Conservation (phyloP, 495 filamentous ascomycete genomes). For the Filosporella fistucella region DNA sequence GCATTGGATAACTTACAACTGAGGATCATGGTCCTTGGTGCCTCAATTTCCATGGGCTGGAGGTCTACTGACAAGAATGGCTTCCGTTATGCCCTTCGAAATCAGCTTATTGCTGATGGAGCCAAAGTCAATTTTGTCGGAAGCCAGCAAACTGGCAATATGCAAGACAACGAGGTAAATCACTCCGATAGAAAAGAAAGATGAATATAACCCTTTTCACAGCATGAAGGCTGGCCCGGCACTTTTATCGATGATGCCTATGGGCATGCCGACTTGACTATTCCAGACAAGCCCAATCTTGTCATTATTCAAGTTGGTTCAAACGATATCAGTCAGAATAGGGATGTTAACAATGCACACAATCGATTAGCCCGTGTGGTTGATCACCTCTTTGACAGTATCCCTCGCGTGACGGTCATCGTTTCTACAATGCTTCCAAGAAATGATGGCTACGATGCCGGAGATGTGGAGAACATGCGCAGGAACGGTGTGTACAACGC, state of each 20-base stretch:
- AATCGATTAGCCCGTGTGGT: conserved; percentile 28
- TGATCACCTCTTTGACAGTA: conserved; percentile 27
- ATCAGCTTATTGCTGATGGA: conserved; percentile 29
- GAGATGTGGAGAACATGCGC: no score
- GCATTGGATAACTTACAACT: conserved; percentile 14
- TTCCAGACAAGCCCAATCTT: conserved; percentile 33
- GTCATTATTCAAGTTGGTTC: conserved; percentile 38
- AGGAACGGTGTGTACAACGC: background rate
- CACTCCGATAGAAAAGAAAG: no score
- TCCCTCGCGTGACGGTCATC: conserved; percentile 34
- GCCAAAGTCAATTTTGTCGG: conserved; percentile 26
- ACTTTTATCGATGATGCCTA: conserved; percentile 28
- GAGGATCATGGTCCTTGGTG: conserved; percentile 49
- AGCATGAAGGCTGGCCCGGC: conserved; percentile 31
- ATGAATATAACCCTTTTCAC: no score
- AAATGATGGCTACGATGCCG: background rate
- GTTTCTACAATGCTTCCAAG: conserved; percentile 33
- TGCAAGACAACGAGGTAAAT: background rate
- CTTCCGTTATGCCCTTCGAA: conserved; percentile 43
- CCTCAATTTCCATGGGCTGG: conserved; percentile 49
- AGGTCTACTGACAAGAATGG: conserved; percentile 40
- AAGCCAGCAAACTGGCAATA: background rate
- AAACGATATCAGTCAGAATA: conserved; percentile 31
- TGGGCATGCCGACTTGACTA: conserved; percentile 22
- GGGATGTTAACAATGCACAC: conserved; percentile 27